Base-by-base conservation (phyloP, 2,329 filamentous ascomycete genomes). In the Metarhizium humberi region DNA sequence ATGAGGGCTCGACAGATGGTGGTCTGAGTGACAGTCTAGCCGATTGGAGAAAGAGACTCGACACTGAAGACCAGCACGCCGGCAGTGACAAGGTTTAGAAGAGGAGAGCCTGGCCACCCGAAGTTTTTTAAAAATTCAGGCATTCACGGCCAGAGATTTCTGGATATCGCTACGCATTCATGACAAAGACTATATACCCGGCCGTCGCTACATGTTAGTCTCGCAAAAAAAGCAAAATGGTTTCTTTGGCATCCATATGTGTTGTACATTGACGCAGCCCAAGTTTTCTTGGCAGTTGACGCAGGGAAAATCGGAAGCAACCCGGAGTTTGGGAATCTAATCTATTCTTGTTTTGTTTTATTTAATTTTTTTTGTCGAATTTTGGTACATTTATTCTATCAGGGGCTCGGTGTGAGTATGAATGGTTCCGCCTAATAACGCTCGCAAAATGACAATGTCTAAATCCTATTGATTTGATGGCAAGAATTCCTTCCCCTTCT, bases 1-100 rank as follows among this genome's bases (percentile, higher is more conserved):
- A 78, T 43, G 75, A 79, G 7, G 72, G 57, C 34, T 45, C 73
- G 5, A 49, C 61, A 10, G 63, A 62, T 49, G 64, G 75, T 14
- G 81, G 77, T 29, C 74, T 90, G 61, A 90, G 82, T 64, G 86
- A 86, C 66, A 90, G 84, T 63, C 71, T 94, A 47, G 85, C 86
- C 11, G 87, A 88, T 67, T 95, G 90, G 90, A 79, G 89, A 62
- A 88, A 88, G 70, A 79, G 87, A 64, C 77, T 94, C 55, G 88
- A 92, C 68, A 73, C 70, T 6, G 73, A 75, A 20, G 73, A 75
- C 51, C 66, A 66, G 32, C 64, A 66, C 52, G 5, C 16, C n/a
- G 49, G n/a, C n/a, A 52, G 36, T 38, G 56, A 56, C 49, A 52
- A 54, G 52, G 54, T 54, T 36, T 54, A 40, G 25, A 45, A 38